These are phyloP conservation scores for Tulasnella sp. DNA, from an alignment of 768 basidiomycete species.

Conservation along the genomic window DNA sequence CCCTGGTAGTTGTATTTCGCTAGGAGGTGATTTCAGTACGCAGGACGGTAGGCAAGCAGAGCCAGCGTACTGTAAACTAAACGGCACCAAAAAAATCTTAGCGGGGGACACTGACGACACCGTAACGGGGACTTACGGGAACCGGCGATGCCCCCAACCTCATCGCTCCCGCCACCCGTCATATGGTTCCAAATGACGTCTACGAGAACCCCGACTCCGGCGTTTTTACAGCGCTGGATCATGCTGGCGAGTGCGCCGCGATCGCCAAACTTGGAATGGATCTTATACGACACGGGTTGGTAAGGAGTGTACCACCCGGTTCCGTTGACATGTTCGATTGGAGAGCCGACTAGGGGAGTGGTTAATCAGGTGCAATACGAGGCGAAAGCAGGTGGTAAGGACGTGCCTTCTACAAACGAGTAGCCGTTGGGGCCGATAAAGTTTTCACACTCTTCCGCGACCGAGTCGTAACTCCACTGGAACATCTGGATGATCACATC, in stretches of 20 bases:
- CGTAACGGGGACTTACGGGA: not conserved
- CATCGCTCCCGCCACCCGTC: conserved; percentile 19
- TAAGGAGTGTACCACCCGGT: conserved; percentile 19
- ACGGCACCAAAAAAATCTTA: not conserved
- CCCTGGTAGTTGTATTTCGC: conserved; percentile 21
- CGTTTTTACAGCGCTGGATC: conserved; percentile 17
- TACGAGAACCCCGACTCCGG: conserved; percentile 15
- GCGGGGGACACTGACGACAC: not conserved
- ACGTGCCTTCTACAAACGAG: conserved; percentile 17
- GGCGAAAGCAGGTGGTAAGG: conserved; percentile 35
- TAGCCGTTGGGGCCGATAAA: conserved; percentile 19
- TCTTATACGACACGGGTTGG: conserved; percentile 16
- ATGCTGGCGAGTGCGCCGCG: conserved; percentile 14
- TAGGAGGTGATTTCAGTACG: conserved; percentile 10
- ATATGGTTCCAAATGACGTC: conserved; percentile 21
- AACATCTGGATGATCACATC: conserved; percentile 21
- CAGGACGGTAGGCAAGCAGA: not conserved
- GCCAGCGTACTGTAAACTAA: conserved; percentile 18
- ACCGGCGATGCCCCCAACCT: conserved; percentile 15
- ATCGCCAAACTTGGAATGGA: conserved; percentile 18
- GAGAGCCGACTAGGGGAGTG: conserved; percentile 9
- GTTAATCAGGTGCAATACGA: no score
- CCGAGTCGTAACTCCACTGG: conserved; percentile 19
- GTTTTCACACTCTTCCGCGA: conserved; percentile 21
- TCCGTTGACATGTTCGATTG: conserved; percentile 12